Evolutionary conservation across 176 grass and related monocot genomes (phyloP).

Genomic region (Stipa capillata): DNA sequence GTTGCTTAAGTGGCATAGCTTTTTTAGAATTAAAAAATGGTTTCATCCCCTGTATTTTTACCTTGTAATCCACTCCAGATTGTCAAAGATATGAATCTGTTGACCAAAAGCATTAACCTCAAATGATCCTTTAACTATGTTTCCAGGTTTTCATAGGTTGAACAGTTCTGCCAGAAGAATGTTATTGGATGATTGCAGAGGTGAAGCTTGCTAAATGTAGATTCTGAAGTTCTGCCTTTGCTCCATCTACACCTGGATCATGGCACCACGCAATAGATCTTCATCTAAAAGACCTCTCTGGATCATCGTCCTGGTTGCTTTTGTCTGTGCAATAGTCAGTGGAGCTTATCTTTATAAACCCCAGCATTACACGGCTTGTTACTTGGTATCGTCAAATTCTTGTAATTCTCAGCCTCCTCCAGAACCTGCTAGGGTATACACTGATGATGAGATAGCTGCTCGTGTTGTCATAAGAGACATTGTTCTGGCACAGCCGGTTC

Average conservation of each 20-base stretch:
- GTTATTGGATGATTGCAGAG: conserved; percentile 4
- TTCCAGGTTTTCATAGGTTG: conserved; percentile 16
- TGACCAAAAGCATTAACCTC: neutral
- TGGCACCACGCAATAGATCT: conserved; percentile 58
- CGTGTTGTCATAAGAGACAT: conserved; percentile 69
- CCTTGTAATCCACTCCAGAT: neutral
- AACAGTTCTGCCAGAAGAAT: conserved; percentile 9
- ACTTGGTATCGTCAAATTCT: conserved; percentile 64
- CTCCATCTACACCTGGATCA: conserved; percentile 19
- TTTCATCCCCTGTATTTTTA: neutral
- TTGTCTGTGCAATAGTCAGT: conserved; percentile 51
- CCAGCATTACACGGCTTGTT: conserved; percentile 57
- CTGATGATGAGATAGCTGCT: conserved; percentile 76
- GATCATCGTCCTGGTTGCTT: conserved; percentile 53
- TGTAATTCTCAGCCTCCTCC: conserved; percentile 69
- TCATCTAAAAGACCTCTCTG: conserved; percentile 73
- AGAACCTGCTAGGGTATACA: conserved; percentile 65
- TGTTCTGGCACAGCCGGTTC: conserved; percentile 38
- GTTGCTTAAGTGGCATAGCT: neutral
- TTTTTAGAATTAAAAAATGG: too few relatives aligned
- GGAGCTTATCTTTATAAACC: conserved; percentile 70
- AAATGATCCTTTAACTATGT: neutral
- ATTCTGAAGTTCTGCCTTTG: conserved; percentile 17
- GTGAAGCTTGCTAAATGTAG: conserved; percentile 49
- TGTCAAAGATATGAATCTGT: neutral